Percentiles rank a stretch among this genome's conserved stretches.
These are phyloP conservation scores for Dacryopinax spathularia DNA, from an alignment of 768 basidiomycete species.

Conservation along the genomic window DNA sequence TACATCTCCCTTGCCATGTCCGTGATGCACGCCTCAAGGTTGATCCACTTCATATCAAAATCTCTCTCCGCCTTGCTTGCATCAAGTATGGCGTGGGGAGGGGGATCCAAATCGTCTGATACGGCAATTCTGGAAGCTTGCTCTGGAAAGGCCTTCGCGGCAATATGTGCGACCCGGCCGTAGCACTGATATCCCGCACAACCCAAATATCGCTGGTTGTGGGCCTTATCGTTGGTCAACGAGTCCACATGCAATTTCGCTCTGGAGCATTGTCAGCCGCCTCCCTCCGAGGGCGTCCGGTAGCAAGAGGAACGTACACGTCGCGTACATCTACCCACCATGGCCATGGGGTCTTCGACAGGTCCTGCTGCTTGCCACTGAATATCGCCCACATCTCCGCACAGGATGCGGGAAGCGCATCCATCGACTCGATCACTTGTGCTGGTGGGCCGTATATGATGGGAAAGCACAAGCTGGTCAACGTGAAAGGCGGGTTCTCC, in stretches of 20 bases:
- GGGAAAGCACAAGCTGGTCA: slow-evolving; percentile 11
- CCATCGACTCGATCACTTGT: slow-evolving; percentile 5
- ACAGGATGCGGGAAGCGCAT: slow-evolving; percentile 5
- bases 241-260: not conserved
- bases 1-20: not conserved
- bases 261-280: not conserved
- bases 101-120: not conserved
- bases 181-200: not conserved
- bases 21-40: not conserved
- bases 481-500: slow-evolving; percentile 11
- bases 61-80: not conserved
- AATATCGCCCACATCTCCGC: slow-evolving; percentile 7
- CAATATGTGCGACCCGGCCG: not conserved
- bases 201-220: not conserved
- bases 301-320: not conserved
- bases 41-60: not conserved
- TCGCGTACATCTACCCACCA: not conserved
- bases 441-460: slow-evolving; percentile 9
- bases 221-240: not conserved
- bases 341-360: not conserved
- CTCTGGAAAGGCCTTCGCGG: not conserved
- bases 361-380: slow-evolving; percentile 4
- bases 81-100: not conserved
- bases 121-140: not conserved
- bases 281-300: not conserved